A percentile compares a stretch with the other conserved stretches of the same genome.
Evolutionary conservation across 2,329 filamentous ascomycete genomes (phyloP).

Genomic region (Didymella segeticola): DNA sequence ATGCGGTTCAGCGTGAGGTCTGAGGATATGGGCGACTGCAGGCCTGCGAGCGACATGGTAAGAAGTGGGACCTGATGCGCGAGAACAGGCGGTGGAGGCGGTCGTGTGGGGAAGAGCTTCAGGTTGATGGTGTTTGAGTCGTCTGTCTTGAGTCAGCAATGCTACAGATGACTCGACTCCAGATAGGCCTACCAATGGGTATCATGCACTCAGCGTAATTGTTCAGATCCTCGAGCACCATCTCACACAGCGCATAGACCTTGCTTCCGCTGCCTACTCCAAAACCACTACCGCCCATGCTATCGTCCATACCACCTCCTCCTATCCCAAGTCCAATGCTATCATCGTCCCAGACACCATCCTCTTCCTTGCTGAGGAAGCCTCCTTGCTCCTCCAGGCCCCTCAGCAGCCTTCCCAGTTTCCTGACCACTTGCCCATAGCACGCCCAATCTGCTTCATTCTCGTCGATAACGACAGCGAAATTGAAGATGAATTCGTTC

Average conservation of each 20-base stretch:
- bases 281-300: slow-evolving; percentile 31
- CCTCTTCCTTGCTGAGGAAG: slow-evolving; percentile 73
- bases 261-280: slow-evolving; percentile 51
- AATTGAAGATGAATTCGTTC: slow-evolving; percentile 99
- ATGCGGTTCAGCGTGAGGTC: slow-evolving; percentile 81
- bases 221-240: slow-evolving; percentile 89
- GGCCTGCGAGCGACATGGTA: slow-evolving; percentile 56
- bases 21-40: slow-evolving; percentile 62
- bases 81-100: slow-evolving; percentile 76
- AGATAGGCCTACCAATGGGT: slow-evolving; percentile 71
- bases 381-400: slow-evolving; percentile 91
- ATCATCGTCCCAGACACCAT: slow-evolving; percentile 43
- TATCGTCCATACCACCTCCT: slow-evolving; percentile 9
- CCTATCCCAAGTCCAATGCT: slow-evolving; percentile 9
- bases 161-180: not conserved
- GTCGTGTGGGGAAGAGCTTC: slow-evolving; percentile 88
- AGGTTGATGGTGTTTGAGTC: slow-evolving; percentile 95
- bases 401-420: slow-evolving; percentile 83
- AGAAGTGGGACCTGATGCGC: slow-evolving; percentile 90
- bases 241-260: slow-evolving; percentile 77
- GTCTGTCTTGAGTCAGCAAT: slow-evolving; percentile 60
- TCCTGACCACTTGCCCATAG: slow-evolving; percentile 84
- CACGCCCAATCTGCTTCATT: slow-evolving; percentile 71
- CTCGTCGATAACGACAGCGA: slow-evolving; percentile 80
- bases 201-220: slow-evolving; percentile 99